phyloP scores from a whole-genome alignment of 2,329 filamentous ascomycete species.

The Penicillium sclerotigenum region DNA sequence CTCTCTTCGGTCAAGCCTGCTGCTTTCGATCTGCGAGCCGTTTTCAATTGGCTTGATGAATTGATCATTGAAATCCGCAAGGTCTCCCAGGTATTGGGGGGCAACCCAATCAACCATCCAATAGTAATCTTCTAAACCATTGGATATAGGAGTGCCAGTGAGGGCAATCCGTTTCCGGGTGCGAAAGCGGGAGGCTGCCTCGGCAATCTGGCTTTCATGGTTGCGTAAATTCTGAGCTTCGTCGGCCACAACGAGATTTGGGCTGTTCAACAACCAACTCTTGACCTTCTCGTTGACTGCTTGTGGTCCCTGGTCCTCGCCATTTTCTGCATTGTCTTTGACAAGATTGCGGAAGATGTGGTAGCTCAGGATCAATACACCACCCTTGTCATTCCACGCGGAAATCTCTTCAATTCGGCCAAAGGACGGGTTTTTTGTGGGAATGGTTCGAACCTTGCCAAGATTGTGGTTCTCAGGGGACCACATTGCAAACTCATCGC shows the following conservation, averaged over 20 bases:
- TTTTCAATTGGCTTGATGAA: conserved; percentile 70
- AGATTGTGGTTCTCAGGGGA: conserved; percentile 52
- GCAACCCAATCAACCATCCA: conserved; percentile 86
- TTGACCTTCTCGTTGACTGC: conserved; percentile 28
- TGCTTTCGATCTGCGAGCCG: conserved; percentile 68
- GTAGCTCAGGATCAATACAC: conserved; percentile 76
- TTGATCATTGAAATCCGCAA: conserved; percentile 64
- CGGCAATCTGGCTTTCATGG: conserved; percentile 50
- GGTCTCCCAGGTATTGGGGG: conserved; percentile 69
- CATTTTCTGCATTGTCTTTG: not conserved
- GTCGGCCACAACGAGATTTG: conserved; percentile 76
- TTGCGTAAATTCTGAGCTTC: conserved; percentile 83
- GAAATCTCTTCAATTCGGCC: conserved; percentile 41
- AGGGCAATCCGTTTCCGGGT: conserved; percentile 74
- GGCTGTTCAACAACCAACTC: conserved; percentile 55
- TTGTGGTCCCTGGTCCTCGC: conserved; percentile 38
- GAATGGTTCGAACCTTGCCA: conserved; percentile 47
- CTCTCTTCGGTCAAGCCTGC: conserved; percentile 51
- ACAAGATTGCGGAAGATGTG: conserved; percentile 54
- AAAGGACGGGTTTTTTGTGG: conserved; percentile 26
- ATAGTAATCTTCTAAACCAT: conserved; percentile 79
- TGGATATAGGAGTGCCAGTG: conserved; percentile 82
- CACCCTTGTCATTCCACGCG: conserved; percentile 63
- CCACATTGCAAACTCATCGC: conserved; percentile 73
- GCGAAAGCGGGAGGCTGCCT: conserved; percentile 57